These are phyloP conservation scores for Ettlia oleoabundans DNA, from an alignment of 139 green algal genomes.

Conservation along the genomic window DNA sequence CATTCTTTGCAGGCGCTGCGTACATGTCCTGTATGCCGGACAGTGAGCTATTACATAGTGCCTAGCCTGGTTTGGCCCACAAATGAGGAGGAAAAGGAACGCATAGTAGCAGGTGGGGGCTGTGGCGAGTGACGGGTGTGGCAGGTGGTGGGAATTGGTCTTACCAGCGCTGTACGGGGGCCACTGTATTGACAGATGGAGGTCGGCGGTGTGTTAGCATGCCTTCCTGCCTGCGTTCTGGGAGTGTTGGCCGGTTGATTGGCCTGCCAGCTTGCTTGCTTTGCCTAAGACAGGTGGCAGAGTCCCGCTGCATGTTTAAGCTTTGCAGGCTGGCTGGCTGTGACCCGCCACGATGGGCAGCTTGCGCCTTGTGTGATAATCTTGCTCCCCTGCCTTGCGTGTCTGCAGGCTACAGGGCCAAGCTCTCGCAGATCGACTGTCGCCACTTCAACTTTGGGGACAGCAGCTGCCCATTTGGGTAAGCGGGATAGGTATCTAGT, in stretches of 20 bases:
- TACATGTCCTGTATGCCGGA: slow-evolving; percentile 81
- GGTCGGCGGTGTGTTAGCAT: too few species aligned
- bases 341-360: too few species aligned
- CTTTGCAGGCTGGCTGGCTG: too few species aligned
- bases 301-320: too few species aligned
- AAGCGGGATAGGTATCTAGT: neutral
- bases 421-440: slow-evolving; percentile 66
- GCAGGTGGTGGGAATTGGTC: neutral
- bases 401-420: slow-evolving; percentile 58
- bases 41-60: slow-evolving; percentile 70
- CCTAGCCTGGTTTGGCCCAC: slow-evolving; percentile 72
- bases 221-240: too few species aligned
- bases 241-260: too few species aligned
- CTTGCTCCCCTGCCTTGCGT: neutral
- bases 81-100: slow-evolving; percentile 63
- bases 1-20: slow-evolving; percentile 51
- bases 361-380: too few species aligned
- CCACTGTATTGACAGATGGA: too few species aligned
- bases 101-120: slow-evolving; percentile 47
- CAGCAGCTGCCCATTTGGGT: slow-evolving; percentile 77
- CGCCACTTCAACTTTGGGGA: slow-evolving; percentile 64
- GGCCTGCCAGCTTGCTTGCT: too few species aligned
- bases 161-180: too few species aligned
- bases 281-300: too few species aligned
- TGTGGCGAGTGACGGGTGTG: neutral